These are phyloP conservation scores for Boletus reticulatus DNA, from an alignment of 768 basidiomycete species.

Conservation along the genomic window DNA sequence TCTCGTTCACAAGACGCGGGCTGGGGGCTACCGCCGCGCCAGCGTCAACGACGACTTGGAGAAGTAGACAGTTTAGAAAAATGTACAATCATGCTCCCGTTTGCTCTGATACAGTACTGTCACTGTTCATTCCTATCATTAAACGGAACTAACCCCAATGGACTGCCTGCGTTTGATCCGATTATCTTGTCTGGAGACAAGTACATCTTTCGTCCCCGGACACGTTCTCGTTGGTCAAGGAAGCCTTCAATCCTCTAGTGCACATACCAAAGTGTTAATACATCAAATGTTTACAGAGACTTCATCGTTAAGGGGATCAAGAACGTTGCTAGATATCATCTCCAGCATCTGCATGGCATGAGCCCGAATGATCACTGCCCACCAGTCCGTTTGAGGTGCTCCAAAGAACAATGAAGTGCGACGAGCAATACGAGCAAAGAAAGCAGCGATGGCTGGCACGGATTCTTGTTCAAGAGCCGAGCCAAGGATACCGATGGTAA, in stretches of 20 bases:
- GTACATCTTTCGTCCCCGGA: too few species aligned
- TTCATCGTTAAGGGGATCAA: too few species aligned
- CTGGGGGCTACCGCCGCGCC: constrained; percentile 45
- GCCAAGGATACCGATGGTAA: neutral
- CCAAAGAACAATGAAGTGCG: neutral
- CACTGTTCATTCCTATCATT: neutral
- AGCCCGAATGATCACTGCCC: neutral
- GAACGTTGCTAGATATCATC: too few species aligned
- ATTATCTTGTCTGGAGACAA: too few species aligned
- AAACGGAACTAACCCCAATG: neutral
- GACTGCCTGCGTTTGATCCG: too few species aligned
- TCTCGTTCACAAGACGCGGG: constrained; percentile 36
- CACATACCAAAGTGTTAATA: too few species aligned
- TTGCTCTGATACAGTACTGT: neutral
- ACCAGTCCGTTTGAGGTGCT: neutral
- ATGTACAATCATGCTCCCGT: neutral
- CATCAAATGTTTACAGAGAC: too few species aligned
- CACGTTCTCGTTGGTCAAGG: too few species aligned
- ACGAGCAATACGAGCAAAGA: neutral
- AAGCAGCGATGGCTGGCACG: neutral
- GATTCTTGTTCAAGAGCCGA: neutral
- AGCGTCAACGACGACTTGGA: constrained; percentile 48
- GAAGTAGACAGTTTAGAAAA: constrained; percentile 33
- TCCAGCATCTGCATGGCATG: too few species aligned
- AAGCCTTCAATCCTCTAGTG: too few species aligned